A percentile compares a stretch with the other conserved stretches of the same genome.
Conservation (phyloP, 352 stramenopile genomes). For the Phytophthora citrophthora region DNA sequence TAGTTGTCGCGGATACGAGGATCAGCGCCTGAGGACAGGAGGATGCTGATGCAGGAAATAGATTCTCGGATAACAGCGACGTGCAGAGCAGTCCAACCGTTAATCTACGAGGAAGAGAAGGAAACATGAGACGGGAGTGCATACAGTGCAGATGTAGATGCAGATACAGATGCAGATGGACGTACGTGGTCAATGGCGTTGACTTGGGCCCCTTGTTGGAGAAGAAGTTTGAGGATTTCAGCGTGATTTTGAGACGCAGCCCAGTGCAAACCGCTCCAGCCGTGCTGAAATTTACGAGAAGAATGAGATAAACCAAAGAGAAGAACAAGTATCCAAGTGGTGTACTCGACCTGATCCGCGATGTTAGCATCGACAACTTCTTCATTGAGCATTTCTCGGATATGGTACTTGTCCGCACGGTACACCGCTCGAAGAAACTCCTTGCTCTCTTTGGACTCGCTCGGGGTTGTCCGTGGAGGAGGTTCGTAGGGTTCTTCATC, state of each 20-base stretch:
- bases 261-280: conserved; percentile 83
- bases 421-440: conserved; percentile 73
- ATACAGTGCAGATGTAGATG: not conserved
- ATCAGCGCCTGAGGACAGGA: conserved; percentile 52
- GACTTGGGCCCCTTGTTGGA: conserved; percentile 47
- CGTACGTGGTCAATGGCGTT: conserved; percentile 70
- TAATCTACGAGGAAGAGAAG: conserved; percentile 40
- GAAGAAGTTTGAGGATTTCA: conserved; percentile 55
- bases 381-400: conserved; percentile 61
- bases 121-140: not conserved
- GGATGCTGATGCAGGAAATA: conserved; percentile 50
- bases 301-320: not conserved
- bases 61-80: conserved; percentile 62
- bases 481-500: conserved; percentile 33
- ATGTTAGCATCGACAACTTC: conserved; percentile 52
- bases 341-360: conserved; percentile 58
- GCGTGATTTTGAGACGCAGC: conserved; percentile 68
- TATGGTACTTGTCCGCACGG: conserved; percentile 50
- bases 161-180: not conserved
- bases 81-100: conserved; percentile 74
- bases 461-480: conserved; percentile 50
- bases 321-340: not conserved
- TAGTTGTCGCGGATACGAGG: conserved; percentile 53
- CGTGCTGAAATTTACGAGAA: conserved; percentile 49
- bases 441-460: conserved; percentile 60